Percentiles rank a stretch among this genome's conserved stretches.
These are phyloP conservation scores for Pleurotus platypus DNA, from an alignment of 768 basidiomycete species.

Conservation along the genomic window DNA sequence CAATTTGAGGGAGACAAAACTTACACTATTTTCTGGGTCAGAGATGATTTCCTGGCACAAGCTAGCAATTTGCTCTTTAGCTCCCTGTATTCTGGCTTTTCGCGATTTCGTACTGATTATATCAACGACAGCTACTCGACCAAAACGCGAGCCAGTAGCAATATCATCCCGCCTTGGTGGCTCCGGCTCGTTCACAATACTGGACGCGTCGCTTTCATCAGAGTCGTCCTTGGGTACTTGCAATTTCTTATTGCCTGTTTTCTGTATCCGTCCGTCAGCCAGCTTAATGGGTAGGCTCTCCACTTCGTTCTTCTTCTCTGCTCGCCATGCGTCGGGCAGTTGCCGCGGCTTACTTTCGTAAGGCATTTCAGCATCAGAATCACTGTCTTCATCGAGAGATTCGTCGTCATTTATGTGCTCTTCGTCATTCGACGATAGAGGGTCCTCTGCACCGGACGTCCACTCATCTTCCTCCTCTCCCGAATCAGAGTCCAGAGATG, in stretches of 20 bases:
- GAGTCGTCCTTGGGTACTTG: conserved; percentile 20
- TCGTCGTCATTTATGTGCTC: conserved; percentile 12
- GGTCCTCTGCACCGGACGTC: conserved; percentile 40
- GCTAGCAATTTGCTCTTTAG: conserved; percentile 91
- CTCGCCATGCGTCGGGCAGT: conserved; percentile 40
- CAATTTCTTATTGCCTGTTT: conserved; percentile 41
- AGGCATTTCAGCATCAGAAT: conserved; percentile 70
- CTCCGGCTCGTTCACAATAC: conserved; percentile 24
- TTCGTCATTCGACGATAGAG: conserved; percentile 24
- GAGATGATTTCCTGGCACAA: conserved; percentile 92
- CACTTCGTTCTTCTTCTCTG: conserved; percentile 46
- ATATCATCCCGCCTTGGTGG: conserved; percentile 58
- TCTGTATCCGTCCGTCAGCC: conserved; percentile 70
- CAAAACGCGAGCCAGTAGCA: conserved; percentile 82
- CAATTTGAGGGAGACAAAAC: conserved; percentile 20
- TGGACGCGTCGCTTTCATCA: conserved; percentile 18
- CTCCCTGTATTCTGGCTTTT: conserved; percentile 62
- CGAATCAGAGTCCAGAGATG: conserved; percentile 59
- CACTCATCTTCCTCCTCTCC: conserved; percentile 45
- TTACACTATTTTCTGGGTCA: conserved; percentile 92
- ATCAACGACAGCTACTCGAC: conserved; percentile 75
- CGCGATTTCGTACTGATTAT: conserved; percentile 67
- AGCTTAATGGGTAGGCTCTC: conserved; percentile 84
- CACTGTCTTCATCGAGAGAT: conserved; percentile 22
- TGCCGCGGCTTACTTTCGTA: conserved; percentile 67